Base-by-base conservation (phyloP, 352 stramenopile species). In the Phytophthora meadii region DNA sequence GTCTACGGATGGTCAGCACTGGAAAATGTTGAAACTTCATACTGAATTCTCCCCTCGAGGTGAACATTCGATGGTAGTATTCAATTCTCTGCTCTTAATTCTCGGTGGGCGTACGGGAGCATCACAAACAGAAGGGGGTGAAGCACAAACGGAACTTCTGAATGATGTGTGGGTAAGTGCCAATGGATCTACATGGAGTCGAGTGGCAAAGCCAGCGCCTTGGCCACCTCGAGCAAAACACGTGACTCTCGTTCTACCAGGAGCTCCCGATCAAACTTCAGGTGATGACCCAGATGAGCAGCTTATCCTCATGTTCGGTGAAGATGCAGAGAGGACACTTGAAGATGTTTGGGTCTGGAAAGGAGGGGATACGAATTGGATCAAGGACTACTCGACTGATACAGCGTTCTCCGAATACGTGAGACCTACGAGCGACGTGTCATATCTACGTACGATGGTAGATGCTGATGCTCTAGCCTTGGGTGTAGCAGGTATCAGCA, bases 151-250 rank as follows among this genome's bases (percentile, higher is more conserved):
- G 11, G 19, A 56, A 32, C 62, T 93, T 47, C 57, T 89, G 14
- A 93, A 95, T 25, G 87, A 95, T 34, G 48, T 94, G 4, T 95
- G 85, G 82, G 48, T 71, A 1, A 90, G 83, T 58, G 32, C 68
- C 8, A 68, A 87, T 25, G 87, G 83, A 8, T 65, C 69, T 5
- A 61, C 57, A 0, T 95, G 87, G 85, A 67, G 48, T 4, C 30
- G 56, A 40, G 67, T 79, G 9, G 76, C 49, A 0, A 22, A 45
- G 3, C 12, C 37, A 2, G 81, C 81, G 14, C 72, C 77, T 5
- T 92, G 84, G 81, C 72, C 77, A 8, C 70, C 74, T 15, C 70
- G 82, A 30, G 78, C 79, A 44, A 89, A 93, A 44, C 78, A 87
- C 27, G 74, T 79, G 19, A 76, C 74, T 4, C 40, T 89, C 4